A percentile compares a stretch with the other conserved stretches of the same genome.
Evolutionary conservation across 805 yeast genomes (phyloP).

Genomic region (Ogataea haglerorum): DNA sequence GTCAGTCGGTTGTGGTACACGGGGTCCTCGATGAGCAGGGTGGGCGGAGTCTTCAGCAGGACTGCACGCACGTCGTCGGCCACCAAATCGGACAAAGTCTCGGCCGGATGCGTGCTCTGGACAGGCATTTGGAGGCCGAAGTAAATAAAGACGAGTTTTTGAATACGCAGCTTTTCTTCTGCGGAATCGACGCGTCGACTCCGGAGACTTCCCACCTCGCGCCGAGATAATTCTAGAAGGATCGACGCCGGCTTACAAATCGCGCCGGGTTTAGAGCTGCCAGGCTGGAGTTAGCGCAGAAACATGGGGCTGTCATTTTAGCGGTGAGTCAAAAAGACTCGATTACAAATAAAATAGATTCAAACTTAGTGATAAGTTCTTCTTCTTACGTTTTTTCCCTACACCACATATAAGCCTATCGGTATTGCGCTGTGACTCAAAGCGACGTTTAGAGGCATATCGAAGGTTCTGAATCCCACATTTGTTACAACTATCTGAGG

Average conservation of each 20-base stretch:
- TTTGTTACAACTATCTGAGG: not conserved
- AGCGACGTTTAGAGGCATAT: not conserved
- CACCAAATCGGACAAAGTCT: conserved; percentile 26
- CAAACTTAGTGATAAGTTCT: conserved; percentile 2
- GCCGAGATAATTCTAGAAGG: conserved; percentile 5
- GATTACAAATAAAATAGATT: conserved; percentile 3
- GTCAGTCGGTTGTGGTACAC: conserved; percentile 30
- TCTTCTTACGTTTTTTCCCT: conserved; percentile 4
- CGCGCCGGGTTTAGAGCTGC: conserved; percentile 1
- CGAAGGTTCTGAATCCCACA: conserved; percentile 2
- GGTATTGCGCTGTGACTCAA: not conserved
- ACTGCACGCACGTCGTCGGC: conserved; percentile 36
- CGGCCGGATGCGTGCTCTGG: conserved; percentile 31
- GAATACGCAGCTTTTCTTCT: not conserved
- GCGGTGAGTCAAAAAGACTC: conserved; percentile 8
- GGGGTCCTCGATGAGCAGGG: conserved; percentile 37
- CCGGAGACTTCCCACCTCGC: conserved; percentile 1
- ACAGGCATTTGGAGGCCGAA: conserved; percentile 4
- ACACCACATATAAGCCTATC: not conserved
- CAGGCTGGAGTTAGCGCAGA: conserved; percentile 8
- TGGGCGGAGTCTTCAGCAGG: conserved; percentile 38
- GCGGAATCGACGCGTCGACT: conserved; percentile 8
- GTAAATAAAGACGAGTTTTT: too few relatives aligned
- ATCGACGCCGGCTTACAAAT: conserved; percentile 8
- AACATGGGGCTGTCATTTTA: conserved; percentile 7